Percentiles rank a stretch among this genome's conserved stretches.
phyloP scores from a whole-genome alignment of 2,329 filamentous ascomycete species.

The Calonectria montana region DNA sequence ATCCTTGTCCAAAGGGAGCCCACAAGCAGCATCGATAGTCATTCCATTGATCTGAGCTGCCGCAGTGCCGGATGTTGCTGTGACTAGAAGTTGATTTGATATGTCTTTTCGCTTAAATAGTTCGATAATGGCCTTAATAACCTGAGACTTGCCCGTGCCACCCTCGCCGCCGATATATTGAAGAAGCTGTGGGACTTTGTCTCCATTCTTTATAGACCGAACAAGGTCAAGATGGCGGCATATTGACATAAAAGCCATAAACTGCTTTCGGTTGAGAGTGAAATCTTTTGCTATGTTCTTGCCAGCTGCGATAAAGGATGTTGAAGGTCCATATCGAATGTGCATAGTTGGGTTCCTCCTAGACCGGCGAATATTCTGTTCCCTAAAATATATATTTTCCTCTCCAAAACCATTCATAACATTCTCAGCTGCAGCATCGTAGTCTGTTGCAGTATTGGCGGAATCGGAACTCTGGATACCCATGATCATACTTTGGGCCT shows the following conservation, averaged over 20 bases:
- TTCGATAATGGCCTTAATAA: no score
- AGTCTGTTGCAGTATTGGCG: neutral
- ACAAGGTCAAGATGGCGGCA: neutral
- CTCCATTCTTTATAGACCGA: no score
- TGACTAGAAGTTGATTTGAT: slow-evolving; percentile 10
- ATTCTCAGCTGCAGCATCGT: neutral
- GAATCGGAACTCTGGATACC: neutral
- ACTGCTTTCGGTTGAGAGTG: neutral
- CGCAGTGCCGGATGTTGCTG: neutral
- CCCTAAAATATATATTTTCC: neutral
- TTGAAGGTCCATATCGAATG: no score
- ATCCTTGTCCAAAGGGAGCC: no score
- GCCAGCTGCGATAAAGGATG: neutral
- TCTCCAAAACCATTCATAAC: neutral
- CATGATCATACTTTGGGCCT: neutral
- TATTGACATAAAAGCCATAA: neutral
- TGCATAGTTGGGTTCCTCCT: no score
- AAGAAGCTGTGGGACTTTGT: neutral
- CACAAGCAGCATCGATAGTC: neutral
- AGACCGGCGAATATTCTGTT: no score
- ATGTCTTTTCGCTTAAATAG: neutral
- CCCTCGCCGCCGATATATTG: neutral
- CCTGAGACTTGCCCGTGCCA: neutral
- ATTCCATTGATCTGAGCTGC: neutral
- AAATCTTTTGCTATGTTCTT: neutral